A percentile compares a stretch with the other conserved stretches of the same genome.
phyloP scores from a whole-genome alignment of 345 rosid species.

The Eucalyptus pauciflora region DNA sequence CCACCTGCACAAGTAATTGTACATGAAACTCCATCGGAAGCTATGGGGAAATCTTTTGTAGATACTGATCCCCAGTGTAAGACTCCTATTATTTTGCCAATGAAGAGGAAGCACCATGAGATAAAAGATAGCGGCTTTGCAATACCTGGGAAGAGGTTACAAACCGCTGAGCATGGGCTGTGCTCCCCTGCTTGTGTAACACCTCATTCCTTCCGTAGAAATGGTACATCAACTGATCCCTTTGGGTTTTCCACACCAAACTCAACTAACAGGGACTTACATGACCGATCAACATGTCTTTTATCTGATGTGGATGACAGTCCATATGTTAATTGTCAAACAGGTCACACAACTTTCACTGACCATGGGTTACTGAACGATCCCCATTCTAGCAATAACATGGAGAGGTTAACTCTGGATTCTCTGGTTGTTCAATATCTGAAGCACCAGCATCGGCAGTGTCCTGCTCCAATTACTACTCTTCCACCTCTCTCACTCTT shows the following conservation, averaged over 20 bases:
- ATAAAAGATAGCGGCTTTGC: constrained; percentile 47
- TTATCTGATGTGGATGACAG: constrained; percentile 37
- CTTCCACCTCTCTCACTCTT: constrained; percentile 93
- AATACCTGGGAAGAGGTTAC: constrained; percentile 58
- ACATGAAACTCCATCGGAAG: constrained; percentile 31
- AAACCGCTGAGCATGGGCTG: constrained; percentile 55
- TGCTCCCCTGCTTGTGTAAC: constrained; percentile 50
- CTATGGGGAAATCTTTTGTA: constrained; percentile 13
- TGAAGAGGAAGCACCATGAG: constrained; percentile 70
- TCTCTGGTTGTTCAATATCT: constrained; percentile 84
- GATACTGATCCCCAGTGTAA: constrained; percentile 51
- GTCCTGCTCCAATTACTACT: constrained; percentile 97
- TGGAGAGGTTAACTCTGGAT: constrained; percentile 78
- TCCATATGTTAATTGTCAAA: constrained; percentile 30
- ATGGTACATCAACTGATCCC: constrained; percentile 23
- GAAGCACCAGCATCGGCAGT: constrained; percentile 98
- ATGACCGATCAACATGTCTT: constrained; percentile 24
- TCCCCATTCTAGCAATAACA: constrained; percentile 34
- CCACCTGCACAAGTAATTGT: constrained; percentile 13
- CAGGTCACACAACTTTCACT: constrained; percentile 25
- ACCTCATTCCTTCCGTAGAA: constrained; percentile 39
- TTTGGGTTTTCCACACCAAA: constrained; percentile 49
- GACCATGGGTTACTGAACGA: constrained; percentile 45
- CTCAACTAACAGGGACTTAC: constrained; percentile 27
- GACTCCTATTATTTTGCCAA: constrained; percentile 58